Base-by-base conservation (phyloP, 176 grass and related monocot species). In the Ensete glaucum region DNA sequence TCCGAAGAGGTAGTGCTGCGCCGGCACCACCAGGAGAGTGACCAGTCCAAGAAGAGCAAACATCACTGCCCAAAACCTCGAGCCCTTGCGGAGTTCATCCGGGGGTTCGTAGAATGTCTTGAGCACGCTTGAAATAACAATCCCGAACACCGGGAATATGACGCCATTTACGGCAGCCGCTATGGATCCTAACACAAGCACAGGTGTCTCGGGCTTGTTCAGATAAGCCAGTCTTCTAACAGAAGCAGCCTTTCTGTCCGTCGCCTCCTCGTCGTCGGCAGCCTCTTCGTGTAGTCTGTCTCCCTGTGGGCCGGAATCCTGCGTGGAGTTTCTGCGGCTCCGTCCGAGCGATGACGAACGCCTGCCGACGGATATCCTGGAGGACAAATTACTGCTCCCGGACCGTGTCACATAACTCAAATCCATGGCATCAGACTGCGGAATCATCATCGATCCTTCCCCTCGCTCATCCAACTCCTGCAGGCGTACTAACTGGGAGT, bases 401-500 rank as follows among this genome's bases (percentile, higher is more conserved):
- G 79, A 80, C 67, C 13, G 73, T 69, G 68, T 55, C 24, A 62
- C 1, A 75, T 69, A 86, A 26, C 71, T 80, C 76, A 29, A 29
- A 29, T 29, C 27, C 27, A 5, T 34, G 29, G 29, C 29, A 34
- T 34, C 29, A 34, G 29, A 34, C 29, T 34, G 3, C 4, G 29
- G 29, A 34, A 34, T 34, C 29, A 34, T 34, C 29, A 34, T 14
- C 52, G 50, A 50, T 54, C 69, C 68, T 23, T 85, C 79, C 8
- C 19, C 88, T 76, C 71, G 17, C 3, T 43, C 51, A 55, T 85
- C 85, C 11, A 79, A 63, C 74, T 86, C 77, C 78, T 95, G 87
- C 50, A 95, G 78, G 1, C 67, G 80, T 82, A 90, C 64, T 68
- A 90, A 81, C 76, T 90, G 85, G 24, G 85, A 95, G 51, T 95